Evolutionary conservation across 257 asterid genomes (phyloP), one percentile per base, ranked within the genome.

Genomic region (Euphrasia confusa): DNA sequence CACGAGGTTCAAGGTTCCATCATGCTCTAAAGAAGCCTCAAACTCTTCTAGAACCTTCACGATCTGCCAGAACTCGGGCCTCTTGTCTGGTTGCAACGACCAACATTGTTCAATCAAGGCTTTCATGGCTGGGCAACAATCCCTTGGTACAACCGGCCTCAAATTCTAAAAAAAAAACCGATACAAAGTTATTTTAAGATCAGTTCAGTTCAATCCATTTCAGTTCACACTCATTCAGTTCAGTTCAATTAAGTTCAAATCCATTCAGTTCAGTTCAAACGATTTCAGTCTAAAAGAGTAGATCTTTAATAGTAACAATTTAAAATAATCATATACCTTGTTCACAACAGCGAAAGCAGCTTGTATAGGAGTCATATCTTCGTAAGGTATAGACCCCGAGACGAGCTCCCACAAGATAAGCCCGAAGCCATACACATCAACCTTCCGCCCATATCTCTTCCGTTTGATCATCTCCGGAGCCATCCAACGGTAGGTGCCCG

Each of bases 11-110:
- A 86, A 77, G 54, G 89, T 82, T 66, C 95, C 94, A 30, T 84
- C 84, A 12, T 66, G 74, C 63, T 81, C 81, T 0, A 76, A 64
- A 4, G 95, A 84, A 58, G 82, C 61, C 68, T 83, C 87, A 4
- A 93, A 85, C 81, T 79, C 81, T 77, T 93, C 94, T 58, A 93
- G 68, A 4, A 85, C 88, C 82, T 85, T 82, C 73, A 89, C 90
- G 7, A 93, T 82, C 83, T 87, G 95, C 95, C 90, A 80, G 70
- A 89, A 93, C 68, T 89, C 96, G 0, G 96, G 99, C 69, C 97
- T 84, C 77, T 89, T 92, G 27, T 89, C 89, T 1, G 97, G 91
- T 21, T 84, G 81, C 66, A 63, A 56, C 9, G 88, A 75, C 99
- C 99, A 92, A 45, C 99, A 89, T 67, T 80, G 94, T 58, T 80